phyloP scores from a whole-genome alignment of 2,329 filamentous ascomycete species.

The Colletotrichum sp. region DNA sequence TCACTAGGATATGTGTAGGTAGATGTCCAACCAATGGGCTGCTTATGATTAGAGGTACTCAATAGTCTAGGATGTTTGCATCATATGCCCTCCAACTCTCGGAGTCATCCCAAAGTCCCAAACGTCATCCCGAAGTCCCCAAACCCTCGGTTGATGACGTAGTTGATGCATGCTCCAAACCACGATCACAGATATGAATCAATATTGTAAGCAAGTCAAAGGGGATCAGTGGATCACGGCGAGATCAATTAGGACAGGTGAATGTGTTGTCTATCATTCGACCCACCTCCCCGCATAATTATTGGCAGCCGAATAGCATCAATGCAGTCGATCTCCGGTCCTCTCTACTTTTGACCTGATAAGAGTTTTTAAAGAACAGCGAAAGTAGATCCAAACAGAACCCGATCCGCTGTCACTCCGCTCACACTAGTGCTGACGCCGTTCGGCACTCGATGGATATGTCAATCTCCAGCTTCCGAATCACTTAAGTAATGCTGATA shows the following conservation, averaged over 20 bases:
- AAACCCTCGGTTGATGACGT: background rate
- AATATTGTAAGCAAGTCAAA: background rate
- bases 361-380: background rate
- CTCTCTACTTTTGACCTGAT: background rate
- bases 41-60: background rate
- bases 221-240: background rate
- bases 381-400: background rate
- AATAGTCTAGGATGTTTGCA: background rate
- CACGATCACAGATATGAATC: background rate
- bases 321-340: rapidly evolving
- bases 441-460: background rate
- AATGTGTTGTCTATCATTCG: background rate
- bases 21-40: background rate
- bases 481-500: background rate
- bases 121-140: background rate
- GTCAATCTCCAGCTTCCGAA: background rate
- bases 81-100: background rate
- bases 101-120: background rate
- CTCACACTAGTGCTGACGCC: background rate
- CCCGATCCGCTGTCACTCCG: background rate
- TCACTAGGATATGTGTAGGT: background rate
- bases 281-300: background rate
- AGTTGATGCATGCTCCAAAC: background rate
- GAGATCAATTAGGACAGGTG: background rate
- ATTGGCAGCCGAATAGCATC: background rate